These are phyloP conservation scores for Citrullus colocynthis DNA, from an alignment of 306 rosid genomes.

Conservation along the genomic window DNA sequence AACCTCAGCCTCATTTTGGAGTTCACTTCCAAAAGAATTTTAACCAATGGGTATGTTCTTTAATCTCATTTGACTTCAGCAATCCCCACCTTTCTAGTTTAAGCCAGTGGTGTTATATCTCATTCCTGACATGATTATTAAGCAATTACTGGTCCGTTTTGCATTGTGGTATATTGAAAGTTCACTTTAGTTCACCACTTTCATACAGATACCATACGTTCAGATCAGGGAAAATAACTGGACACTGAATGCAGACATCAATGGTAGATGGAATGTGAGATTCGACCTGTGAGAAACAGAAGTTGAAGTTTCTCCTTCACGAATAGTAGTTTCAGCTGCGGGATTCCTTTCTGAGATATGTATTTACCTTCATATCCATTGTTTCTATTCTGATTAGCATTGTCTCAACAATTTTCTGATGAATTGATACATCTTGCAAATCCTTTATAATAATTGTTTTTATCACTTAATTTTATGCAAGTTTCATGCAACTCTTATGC, in stretches of 20 bases:
- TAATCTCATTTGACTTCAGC: not conserved
- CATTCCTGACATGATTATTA: not conserved
- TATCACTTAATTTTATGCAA: not conserved
- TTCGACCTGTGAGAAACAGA: constrained; percentile 46
- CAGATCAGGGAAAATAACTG: constrained; percentile 97
- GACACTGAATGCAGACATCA: constrained; percentile 64
- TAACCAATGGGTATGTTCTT: not conserved
- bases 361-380: not conserved
- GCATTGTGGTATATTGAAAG: not conserved
- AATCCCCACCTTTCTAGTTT: not conserved
- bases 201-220: constrained; percentile 72
- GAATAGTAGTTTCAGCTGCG: not conserved
- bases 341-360: not conserved
- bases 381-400: not conserved
- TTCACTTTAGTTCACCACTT: constrained; percentile 3
- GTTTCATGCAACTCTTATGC: not conserved
- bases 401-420: not conserved
- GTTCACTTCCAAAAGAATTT: too few relatives aligned
- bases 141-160: not conserved
- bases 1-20: not conserved
- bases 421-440: not conserved
- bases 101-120: not conserved
- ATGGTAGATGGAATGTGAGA: constrained; percentile 89
- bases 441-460: not conserved
- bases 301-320: not conserved